phyloP scores from a whole-genome alignment of 345 rosid species.

The Moricandia arvensis region DNA sequence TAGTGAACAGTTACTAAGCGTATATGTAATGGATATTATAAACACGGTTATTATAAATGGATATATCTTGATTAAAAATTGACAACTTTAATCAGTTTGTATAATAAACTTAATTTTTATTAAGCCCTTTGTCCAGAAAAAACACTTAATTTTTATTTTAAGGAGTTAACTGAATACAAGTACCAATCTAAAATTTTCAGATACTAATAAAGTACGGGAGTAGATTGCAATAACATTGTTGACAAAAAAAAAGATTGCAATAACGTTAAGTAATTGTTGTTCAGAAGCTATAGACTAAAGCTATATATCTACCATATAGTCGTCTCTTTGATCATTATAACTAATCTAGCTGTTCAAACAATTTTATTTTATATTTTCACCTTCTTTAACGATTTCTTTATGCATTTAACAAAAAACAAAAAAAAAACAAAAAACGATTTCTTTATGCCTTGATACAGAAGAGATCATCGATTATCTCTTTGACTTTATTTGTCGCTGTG shows the following conservation, averaged over 20 bases:
- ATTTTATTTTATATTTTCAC: neutral
- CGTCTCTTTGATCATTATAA: slow-evolving; percentile 14
- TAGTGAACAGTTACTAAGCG: neutral
- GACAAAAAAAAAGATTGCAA: neutral
- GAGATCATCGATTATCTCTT: slow-evolving; percentile 14
- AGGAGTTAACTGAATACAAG: neutral
- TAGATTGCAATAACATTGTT: neutral
- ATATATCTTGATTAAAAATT: neutral
- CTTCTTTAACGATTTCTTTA: neutral
- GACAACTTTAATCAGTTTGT: neutral
- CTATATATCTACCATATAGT: neutral
- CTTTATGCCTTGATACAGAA: slow-evolving; percentile 8
- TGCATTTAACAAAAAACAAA: no score
- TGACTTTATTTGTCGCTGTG: slow-evolving; percentile 30
- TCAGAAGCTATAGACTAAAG: neutral
- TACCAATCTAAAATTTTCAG: neutral
- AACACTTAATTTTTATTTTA: no score
- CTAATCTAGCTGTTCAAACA: neutral
- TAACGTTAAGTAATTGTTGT: neutral
- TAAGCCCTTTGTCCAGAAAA: no score
- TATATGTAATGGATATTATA: neutral
- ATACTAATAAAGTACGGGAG: neutral
- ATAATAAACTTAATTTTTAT: neutral
- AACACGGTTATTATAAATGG: neutral
- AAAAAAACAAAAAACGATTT: no score